A percentile compares a stretch with the other conserved stretches of the same genome.
Conservation (phyloP, 306 rosid genomes). For the Castanopsis chinensis region DNA sequence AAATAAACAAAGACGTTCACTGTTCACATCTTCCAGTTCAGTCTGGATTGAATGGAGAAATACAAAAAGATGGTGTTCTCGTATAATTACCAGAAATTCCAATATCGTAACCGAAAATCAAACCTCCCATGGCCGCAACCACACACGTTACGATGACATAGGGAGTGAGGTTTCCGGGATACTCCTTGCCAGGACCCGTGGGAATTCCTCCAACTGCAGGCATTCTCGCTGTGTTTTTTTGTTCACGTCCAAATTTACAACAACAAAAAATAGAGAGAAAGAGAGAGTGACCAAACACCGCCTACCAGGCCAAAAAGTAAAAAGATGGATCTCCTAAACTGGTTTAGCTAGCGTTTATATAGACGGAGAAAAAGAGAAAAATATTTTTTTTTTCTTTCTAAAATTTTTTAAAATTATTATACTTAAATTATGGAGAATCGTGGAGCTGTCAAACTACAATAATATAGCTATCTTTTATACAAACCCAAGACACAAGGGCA, state of each 20-base stretch:
- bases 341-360: conserved; percentile 24
- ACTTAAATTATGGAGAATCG: neutral
- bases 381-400: neutral
- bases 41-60: too few species aligned
- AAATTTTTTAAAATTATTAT: neutral
- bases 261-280: neutral
- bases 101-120: conserved; percentile 93
- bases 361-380: neutral
- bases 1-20: neutral
- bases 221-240: conserved; percentile 36
- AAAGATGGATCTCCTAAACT: conserved; percentile 8
- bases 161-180: conserved; percentile 75
- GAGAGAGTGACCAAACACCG: neutral
- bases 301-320: too few species aligned
- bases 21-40: too few species aligned
- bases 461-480: too few species aligned
- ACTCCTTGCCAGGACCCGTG: conserved; percentile 38
- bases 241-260: neutral
- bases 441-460: conserved; percentile 33
- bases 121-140: conserved; percentile 95
- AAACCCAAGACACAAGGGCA: neutral
- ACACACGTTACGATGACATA: conserved; percentile 69
- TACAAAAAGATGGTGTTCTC: too few species aligned
- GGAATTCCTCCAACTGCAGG: conserved; percentile 56
- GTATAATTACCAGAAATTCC: conserved; percentile 78